Conservation (phyloP, 2,329 filamentous ascomycete species). For the Diaporthe batatas region DNA sequence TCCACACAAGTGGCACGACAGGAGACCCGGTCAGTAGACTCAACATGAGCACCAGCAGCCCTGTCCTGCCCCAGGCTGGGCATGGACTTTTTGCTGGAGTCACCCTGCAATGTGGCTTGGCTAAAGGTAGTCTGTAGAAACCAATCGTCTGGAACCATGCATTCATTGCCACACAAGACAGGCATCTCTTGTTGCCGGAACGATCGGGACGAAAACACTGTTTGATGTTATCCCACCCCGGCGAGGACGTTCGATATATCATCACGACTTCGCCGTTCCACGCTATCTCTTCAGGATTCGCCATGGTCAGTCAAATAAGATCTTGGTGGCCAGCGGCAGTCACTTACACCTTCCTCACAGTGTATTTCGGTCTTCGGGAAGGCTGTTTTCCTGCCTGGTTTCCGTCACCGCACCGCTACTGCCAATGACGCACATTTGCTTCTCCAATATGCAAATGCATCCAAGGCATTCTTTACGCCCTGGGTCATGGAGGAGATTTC, state of each 20-base stretch:
- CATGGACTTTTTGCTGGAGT: background rate
- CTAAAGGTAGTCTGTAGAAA: constrained; percentile 33
- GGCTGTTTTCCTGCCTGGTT: constrained; percentile 43
- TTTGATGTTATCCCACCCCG: constrained; percentile 34
- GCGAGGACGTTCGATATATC: constrained; percentile 42
- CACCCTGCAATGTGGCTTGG: background rate
- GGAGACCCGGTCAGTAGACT: constrained; percentile 42
- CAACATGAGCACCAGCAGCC: background rate
- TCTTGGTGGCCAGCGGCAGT: background rate
- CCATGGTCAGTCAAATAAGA: constrained; percentile 33
- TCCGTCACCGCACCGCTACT: constrained; percentile 42
- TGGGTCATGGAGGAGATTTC: constrained; percentile 46
- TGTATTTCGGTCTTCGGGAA: constrained; percentile 42
- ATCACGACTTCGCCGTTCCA: constrained; percentile 43
- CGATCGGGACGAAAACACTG: constrained; percentile 40
- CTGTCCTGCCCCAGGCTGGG: background rate
- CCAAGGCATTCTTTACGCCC: constrained; percentile 42
- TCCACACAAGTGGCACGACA: constrained; percentile 46
- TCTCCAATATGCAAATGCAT: constrained; percentile 38
- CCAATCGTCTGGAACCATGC: constrained; percentile 42
- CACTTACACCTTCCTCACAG: background rate
- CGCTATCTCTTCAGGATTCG: constrained; percentile 40
- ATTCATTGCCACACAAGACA: constrained; percentile 35
- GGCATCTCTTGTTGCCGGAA: constrained; percentile 40
- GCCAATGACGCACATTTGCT: constrained; percentile 41